These are phyloP conservation scores for Gossypium mustelinum DNA, from an alignment of 345 rosid genomes.

Conservation along the genomic window DNA sequence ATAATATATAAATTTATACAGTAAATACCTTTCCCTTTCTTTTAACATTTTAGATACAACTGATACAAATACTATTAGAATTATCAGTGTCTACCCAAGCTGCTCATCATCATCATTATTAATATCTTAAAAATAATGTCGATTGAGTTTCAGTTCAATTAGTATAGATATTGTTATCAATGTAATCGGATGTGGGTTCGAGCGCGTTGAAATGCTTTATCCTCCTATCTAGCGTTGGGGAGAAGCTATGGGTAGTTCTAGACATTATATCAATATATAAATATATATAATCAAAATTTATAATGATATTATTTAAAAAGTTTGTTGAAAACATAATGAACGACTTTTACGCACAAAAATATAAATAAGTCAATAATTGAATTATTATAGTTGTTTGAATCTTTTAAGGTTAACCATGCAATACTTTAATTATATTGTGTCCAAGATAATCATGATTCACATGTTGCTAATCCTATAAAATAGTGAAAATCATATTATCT, in stretches of 20 bases:
- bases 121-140: slow-evolving; percentile 15
- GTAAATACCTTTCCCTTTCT: slow-evolving; percentile 14
- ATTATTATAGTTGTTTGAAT: not conserved
- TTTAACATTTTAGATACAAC: slow-evolving; percentile 48
- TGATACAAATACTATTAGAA: slow-evolving; percentile 61
- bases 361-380: not conserved
- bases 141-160: accelerated
- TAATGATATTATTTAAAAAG: no score
- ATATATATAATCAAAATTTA: no score
- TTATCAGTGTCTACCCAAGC: slow-evolving; percentile 84
- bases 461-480: no score
- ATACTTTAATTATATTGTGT: not conserved
- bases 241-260: accelerated
- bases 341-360: not conserved
- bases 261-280: no score
- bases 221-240: accelerated
- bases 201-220: accelerated
- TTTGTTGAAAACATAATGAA: not conserved
- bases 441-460: not conserved
- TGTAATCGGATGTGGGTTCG: no score
- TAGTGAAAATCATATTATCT: no score
- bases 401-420: not conserved
- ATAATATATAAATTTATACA: no score
- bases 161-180: accelerated
- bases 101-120: slow-evolving; percentile 46